Evolutionary conservation across 2,329 filamentous ascomycete species (phyloP), one percentile per base, ranked within the genome.

Genomic region (Aspergillus unguis): DNA sequence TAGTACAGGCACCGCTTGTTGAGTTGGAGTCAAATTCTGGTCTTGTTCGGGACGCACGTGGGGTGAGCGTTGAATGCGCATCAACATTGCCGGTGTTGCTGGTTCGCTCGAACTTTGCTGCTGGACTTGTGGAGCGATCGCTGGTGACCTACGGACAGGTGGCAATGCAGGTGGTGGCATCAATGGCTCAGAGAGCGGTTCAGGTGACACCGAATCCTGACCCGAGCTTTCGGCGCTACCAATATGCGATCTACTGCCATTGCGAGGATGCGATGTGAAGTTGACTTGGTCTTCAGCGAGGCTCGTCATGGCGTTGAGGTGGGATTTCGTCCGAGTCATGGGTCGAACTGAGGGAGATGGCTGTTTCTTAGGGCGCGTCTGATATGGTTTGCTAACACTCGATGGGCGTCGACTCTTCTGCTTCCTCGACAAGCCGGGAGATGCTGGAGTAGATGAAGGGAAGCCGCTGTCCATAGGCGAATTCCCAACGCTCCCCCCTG

Each of bases 51-150:
- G 65, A 29, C 77, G 71, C 10, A 71, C 67, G 49, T 67, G 67
- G 26, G 71, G 70, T 51, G 76, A 77, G 57, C 80, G 81, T 48
- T 62, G 80, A 40, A 92, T 78, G 62, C 84, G 87, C 88, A 96
- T 96, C 53, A 96, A 74, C 5, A 91, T 95, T 6, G 92, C 90
- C 1, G 91, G 91, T 0, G 91, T 95, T 1, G 90, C 91, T 8
- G 89, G 88, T 48, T 85, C 73, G 44, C 83, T 61, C 27, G 62
- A 57, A 47, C 56, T 56, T 44, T 66, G 57, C 50, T 33, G 59
- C 23, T 61, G 45, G 28, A 54, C 50, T 50, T 72, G 70, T 1
- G 71, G 66, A 27, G 59, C 53, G 25, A 74, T 68, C 29, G 65
- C 63, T 11, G 75, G 73, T 11, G 75, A 77, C 53, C 63, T 73